Evolutionary conservation across 352 stramenopile species (phyloP).

Genomic region (Pythium dissimile): DNA sequence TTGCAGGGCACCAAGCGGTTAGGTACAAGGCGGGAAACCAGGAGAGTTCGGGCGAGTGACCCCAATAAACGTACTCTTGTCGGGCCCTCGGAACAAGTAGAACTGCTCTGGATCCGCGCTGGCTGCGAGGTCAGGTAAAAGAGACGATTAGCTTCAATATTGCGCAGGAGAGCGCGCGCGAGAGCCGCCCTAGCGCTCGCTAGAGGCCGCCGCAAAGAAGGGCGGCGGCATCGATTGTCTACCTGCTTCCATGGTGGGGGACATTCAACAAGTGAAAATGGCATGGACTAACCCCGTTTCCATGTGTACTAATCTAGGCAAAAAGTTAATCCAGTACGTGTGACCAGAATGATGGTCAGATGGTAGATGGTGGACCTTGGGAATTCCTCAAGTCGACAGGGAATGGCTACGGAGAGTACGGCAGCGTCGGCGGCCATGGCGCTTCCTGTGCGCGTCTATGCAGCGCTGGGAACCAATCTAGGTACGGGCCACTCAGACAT

Average conservation of each 20-base stretch:
- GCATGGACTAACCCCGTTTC: too few relatives aligned
- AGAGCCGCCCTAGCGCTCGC: background rate
- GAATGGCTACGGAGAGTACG: background rate
- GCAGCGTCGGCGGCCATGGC: background rate
- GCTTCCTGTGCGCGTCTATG: conserved; percentile 35
- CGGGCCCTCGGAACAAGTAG: conserved; percentile 52
- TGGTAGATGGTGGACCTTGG: too few relatives aligned
- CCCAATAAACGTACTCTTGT: conserved; percentile 46
- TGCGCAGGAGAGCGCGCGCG: background rate
- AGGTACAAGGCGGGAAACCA: background rate
- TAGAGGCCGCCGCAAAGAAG: background rate
- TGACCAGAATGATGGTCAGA: too few relatives aligned
- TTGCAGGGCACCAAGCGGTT: background rate
- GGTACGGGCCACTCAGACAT: conserved; percentile 27
- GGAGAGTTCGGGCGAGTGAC: background rate
- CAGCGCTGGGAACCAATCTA: conserved; percentile 74
- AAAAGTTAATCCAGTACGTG: too few relatives aligned
- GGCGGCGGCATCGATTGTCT: background rate
- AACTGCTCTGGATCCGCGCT: conserved; percentile 38
- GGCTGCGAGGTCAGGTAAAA: conserved; percentile 11
- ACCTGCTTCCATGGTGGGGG: conserved; percentile 18
- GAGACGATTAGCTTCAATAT: background rate
- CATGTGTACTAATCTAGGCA: too few relatives aligned
- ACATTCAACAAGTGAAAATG: too few relatives aligned
- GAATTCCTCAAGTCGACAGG: too few relatives aligned